Conservation (phyloP, 2,329 filamentous ascomycete species). For the Aureobasidium melanogenum region DNA sequence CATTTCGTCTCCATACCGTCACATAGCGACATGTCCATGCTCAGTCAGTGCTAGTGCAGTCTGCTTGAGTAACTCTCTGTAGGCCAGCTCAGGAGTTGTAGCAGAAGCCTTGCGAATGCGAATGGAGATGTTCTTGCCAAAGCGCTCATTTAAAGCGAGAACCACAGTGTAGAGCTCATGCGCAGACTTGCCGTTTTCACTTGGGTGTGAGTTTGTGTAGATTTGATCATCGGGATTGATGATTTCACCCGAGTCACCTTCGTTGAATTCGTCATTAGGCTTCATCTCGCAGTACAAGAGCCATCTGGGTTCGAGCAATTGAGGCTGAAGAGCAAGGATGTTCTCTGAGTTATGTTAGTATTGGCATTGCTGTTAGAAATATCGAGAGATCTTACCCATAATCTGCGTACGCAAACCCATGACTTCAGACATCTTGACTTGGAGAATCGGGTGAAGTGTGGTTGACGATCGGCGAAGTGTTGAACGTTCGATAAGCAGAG, state of each 20-base stretch:
- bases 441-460: background rate
- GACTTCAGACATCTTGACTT: background rate
- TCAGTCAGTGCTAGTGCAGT: background rate
- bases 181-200: background rate
- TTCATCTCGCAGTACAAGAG: background rate
- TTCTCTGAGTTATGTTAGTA: background rate
- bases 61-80: background rate
- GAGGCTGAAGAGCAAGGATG: background rate
- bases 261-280: background rate
- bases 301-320: background rate
- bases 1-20: no score
- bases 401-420: background rate
- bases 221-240: background rate
- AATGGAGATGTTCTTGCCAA: background rate
- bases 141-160: background rate
- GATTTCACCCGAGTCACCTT: background rate
- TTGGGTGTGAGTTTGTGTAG: background rate
- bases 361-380: background rate
- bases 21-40: background rate
- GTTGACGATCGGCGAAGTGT: background rate
- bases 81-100: background rate
- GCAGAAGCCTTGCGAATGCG: background rate
- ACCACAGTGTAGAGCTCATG: background rate
- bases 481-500: background rate
- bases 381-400: background rate